These are phyloP conservation scores for Pyricularia pennisetigena DNA, from an alignment of 2,329 filamentous ascomycete species.

Conservation along the genomic window DNA sequence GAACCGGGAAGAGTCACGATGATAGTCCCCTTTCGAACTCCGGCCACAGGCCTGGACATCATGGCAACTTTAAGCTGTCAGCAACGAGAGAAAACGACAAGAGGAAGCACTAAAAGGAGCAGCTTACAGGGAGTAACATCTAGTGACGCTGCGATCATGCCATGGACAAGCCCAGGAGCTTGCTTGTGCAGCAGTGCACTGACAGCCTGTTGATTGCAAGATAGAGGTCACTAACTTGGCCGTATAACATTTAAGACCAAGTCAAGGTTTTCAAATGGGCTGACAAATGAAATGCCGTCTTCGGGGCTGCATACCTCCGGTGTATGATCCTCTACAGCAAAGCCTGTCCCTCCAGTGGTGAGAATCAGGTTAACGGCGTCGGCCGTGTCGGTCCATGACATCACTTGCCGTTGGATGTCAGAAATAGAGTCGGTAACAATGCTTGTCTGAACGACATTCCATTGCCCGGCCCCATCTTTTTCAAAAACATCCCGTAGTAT, in stretches of 20 bases:
- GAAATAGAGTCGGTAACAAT: constrained; percentile 73
- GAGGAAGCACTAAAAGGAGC: background rate
- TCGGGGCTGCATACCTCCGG: constrained; percentile 45
- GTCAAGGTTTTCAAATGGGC: constrained; percentile 32
- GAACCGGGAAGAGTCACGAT: constrained; percentile 89
- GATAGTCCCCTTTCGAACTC: constrained; percentile 69
- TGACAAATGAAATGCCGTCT: background rate
- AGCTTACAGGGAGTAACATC: constrained; percentile 77
- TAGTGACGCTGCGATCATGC: constrained; percentile 80
- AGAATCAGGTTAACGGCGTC: constrained; percentile 64
- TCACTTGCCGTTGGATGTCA: constrained; percentile 66
- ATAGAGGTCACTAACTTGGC: background rate
- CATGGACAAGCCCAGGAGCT: constrained; percentile 86
- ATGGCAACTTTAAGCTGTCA: constrained; percentile 61
- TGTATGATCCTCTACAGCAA: constrained; percentile 74
- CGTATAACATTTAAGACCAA: constrained; percentile 22
- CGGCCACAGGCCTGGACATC: constrained; percentile 91
- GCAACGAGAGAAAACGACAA: background rate
- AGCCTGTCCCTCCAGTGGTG: constrained; percentile 89
- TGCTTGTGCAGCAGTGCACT: constrained; percentile 69
- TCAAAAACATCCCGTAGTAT: constrained; percentile 61
- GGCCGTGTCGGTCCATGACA: constrained; percentile 58
- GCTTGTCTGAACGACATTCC: constrained; percentile 56
- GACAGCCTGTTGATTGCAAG: constrained; percentile 45
- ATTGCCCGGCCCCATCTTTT: constrained; percentile 56